A percentile compares a stretch with the other conserved stretches of the same genome.
Conservation (phyloP, 129 eudicot species). For the Cynara cardunculus region DNA sequence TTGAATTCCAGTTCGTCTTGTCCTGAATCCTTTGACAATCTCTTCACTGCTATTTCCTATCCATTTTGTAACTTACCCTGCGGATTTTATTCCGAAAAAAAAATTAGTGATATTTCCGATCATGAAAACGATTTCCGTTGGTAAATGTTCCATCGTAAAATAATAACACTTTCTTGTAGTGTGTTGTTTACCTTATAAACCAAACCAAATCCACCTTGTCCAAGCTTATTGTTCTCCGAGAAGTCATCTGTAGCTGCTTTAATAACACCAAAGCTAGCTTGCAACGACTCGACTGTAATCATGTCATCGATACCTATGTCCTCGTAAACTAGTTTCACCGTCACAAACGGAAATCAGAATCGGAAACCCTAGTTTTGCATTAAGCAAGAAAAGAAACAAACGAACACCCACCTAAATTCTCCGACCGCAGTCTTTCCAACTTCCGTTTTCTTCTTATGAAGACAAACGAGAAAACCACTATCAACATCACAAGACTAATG, state of each 20-base stretch:
- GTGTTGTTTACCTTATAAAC: constrained; percentile 45
- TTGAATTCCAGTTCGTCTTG: constrained; percentile 56
- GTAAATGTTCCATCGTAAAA: not conserved
- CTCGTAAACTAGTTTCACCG: not conserved
- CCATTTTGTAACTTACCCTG: constrained; percentile 52
- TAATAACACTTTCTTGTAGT: not conserved
- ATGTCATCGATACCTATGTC: constrained; percentile 15
- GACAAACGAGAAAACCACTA: not conserved
- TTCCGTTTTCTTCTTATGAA: constrained; percentile 19
- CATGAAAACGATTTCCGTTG: not conserved
- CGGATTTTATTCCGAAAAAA: too few relatives aligned
- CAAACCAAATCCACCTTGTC: constrained; percentile 52
- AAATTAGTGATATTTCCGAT: too few relatives aligned
- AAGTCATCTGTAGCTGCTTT: constrained; percentile 34
- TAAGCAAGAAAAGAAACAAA: not conserved
- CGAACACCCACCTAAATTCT: not conserved
- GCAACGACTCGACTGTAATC: constrained; percentile 36
- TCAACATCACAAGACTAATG: not conserved
- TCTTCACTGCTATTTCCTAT: constrained; percentile 49
- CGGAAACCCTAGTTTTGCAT: not conserved
- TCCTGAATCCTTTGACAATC: constrained; percentile 33
- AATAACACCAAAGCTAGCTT: constrained; percentile 33
- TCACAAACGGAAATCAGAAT: not conserved
- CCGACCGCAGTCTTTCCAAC: not conserved
- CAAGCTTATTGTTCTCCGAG: constrained; percentile 38